Base-by-base conservation (phyloP, 805 yeast species). In the Cyberlindnera lachancei region DNA sequence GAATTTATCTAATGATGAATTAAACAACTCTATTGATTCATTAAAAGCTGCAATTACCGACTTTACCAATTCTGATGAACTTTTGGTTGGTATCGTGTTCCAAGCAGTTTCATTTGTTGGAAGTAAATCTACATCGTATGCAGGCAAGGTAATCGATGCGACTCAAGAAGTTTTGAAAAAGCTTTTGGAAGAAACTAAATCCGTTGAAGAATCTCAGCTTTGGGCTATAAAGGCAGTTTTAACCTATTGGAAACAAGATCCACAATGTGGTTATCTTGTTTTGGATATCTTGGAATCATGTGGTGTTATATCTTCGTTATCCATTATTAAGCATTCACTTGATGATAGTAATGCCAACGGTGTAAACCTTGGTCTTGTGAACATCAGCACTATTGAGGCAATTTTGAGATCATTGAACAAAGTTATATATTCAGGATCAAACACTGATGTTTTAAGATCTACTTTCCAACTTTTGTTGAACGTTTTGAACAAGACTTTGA, bases 71-170 rank as follows among this genome's bases (percentile, higher is more conserved):
- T 45, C 63, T 25, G 61, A 63, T 17, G 56, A 59, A 45, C 65
- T 79, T 34, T 53, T 79, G 23, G 62, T 82, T 13, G 72, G 79
- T 18, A 58, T 83, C 12, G 56, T 86, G 11, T 67, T 79, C 46
- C 90, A 84, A 48, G 66, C 80, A 0, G 67, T 85, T 31, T 81
- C 90, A 28, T 78, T 78, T 44, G 78, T 86, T 36, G 96, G 97
- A 11, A 79, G 86, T 29, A 71, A 96, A 52, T 88, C 96, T 0
- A 68, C 88, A 26, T 84, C 90, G 0, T 87, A 81, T 47, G 77
- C 79, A 23, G 73, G 71, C 38, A 73, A 70, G 25, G 73, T 72
- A 59, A 61, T 77, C 27, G 58, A 53, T 21, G 64, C 63, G 25
- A 49, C 67, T 6, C 46, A 48, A 15, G 57, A 53, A 11, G 56